Percentiles rank a stretch among this genome's conserved stretches.
Conservation (phyloP, 352 stramenopile species). For the Globisporangium radiosum region DNA sequence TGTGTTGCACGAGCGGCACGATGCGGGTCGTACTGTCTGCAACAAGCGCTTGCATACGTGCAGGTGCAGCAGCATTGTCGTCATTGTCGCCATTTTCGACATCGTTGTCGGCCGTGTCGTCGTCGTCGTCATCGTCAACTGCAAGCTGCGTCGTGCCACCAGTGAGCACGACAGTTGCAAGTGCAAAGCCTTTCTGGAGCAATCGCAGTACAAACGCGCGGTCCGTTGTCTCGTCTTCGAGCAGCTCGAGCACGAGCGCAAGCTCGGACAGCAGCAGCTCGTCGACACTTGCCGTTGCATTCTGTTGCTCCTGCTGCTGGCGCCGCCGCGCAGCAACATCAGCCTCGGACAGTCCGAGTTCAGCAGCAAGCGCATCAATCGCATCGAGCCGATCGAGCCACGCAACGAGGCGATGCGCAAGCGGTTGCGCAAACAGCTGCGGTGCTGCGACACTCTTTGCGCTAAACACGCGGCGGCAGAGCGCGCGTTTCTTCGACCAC, state of each 20-base stretch:
- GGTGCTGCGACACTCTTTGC: conserved; percentile 9
- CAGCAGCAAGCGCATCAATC: conserved; percentile 38
- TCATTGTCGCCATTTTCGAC: too few species aligned
- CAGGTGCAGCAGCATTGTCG: not conserved
- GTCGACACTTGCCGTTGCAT: conserved; percentile 17
- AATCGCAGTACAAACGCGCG: conserved; percentile 44
- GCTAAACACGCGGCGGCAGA: conserved; percentile 36
- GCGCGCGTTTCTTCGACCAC: conserved; percentile 47
- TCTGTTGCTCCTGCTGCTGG: conserved; percentile 1
- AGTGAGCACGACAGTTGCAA: conserved; percentile 25
- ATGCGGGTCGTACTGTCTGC: not conserved
- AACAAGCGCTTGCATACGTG: not conserved
- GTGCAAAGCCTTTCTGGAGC: conserved; percentile 51
- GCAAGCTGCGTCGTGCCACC: not conserved
- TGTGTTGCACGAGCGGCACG: conserved; percentile 21
- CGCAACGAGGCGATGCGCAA: conserved; percentile 41
- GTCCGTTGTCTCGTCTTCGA: conserved; percentile 42
- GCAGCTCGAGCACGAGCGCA: conserved; percentile 58
- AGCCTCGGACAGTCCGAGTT: conserved; percentile 58
- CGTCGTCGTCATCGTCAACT: not conserved
- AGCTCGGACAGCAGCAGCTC: conserved; percentile 50
- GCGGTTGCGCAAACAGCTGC: conserved; percentile 36
- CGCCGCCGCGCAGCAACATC: conserved; percentile 43
- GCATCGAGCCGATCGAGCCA: conserved; percentile 50
- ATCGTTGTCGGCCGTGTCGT: not conserved